Evolutionary conservation across 495 filamentous ascomycete genomes (phyloP), one percentile per base, ranked within the genome.

Genomic region (Tuber brumale): DNA sequence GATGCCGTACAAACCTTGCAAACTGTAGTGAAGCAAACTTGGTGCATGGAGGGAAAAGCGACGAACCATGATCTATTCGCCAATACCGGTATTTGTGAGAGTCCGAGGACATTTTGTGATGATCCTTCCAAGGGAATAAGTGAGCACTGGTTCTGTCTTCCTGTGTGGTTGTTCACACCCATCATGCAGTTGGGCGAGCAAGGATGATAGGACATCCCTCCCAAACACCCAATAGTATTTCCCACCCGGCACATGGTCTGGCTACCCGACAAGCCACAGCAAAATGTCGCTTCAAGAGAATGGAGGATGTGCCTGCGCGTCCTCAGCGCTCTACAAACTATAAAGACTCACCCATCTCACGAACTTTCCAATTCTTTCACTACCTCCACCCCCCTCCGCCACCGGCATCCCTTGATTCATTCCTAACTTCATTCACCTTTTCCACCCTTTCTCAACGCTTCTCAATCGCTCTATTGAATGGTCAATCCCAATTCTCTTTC

Each of bases 401-500:
- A 71, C 27, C 21, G 39, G 39, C 39, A 46, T 61, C 43, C 31
- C 19, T 66, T 41, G 8, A 4, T 21, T 66, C 74, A 14, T 35
- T 70, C 43, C 35, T 41, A 37, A 9, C 27, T 46, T 37, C 23
- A 45, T 66, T 23, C 19, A 27, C 35, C 44, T n/a, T 43, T 39
- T 31, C 37, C 41, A 19, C 19, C 48, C 44, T 27, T n/a, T 27
- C n/a, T 27, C 51, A 61, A 61, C 51, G 3, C 10, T 27, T 61
- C 51, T 35, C 71, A 61, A 72, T 23, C 70, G 48, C 48, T 76
- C 71, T 82, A 82, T 82, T 82, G 81, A 82, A 82, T 82, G 81
- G 81, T 82, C 74, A 82, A 82, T 75, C 73, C 75, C 72, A 81
- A 75, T 73, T 73, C 76, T 70, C 74, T 81, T 77, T 82, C 81